Evolutionary conservation across 2,329 filamentous ascomycete species (phyloP), one percentile per base, ranked within the genome.

Genomic region (Trichoderma brevicompactum): DNA sequence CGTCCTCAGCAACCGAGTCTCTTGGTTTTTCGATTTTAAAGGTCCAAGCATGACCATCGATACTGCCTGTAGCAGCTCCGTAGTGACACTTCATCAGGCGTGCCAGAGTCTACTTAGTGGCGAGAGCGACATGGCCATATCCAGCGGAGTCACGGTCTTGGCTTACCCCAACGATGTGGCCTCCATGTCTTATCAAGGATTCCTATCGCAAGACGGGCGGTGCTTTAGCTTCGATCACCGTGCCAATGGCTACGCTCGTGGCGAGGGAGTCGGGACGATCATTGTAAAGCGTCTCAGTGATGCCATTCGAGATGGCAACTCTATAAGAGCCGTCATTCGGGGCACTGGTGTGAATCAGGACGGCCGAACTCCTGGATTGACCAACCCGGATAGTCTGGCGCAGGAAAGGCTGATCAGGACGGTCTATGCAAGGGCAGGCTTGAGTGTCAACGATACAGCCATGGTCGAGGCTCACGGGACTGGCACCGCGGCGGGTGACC

Each of bases 181-280:
- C 2, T 59, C 64, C 49, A 64, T 64, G 60, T 34, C 46, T 17
- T 28, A 64, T 49, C 61, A 64, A 36, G 50, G 61, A 17, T 55
- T 64, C 43, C 43, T 64, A n/a, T 50, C 38, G 13, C 41, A 60
- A 40, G 5, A 69, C 64, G 66, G 67, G 10, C 64, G 66, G 9
- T 58, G 49, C n/a, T 62, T 60, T 12, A 69, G 67, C 61, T 82
- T 75, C 70, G 82, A 81, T 67, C 68, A 69, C 3, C 70, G 70
- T 19, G 83, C 79, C 3, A 76, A 80, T 65, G 84, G 84, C 1
- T 86, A 85, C 69, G 80, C 76, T 0, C 76, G 83, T 77, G 82
- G 67, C 3, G 69, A 72, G n/a, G 71, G 70, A 3, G 70, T 79
- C 17, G 79, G 73, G 0, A 72, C 76, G 13, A 62, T 85, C 4